A percentile compares a stretch with the other conserved stretches of the same genome.
These are phyloP conservation scores for Baorangia bicolor DNA, from an alignment of 768 basidiomycete species.

Conservation along the genomic window DNA sequence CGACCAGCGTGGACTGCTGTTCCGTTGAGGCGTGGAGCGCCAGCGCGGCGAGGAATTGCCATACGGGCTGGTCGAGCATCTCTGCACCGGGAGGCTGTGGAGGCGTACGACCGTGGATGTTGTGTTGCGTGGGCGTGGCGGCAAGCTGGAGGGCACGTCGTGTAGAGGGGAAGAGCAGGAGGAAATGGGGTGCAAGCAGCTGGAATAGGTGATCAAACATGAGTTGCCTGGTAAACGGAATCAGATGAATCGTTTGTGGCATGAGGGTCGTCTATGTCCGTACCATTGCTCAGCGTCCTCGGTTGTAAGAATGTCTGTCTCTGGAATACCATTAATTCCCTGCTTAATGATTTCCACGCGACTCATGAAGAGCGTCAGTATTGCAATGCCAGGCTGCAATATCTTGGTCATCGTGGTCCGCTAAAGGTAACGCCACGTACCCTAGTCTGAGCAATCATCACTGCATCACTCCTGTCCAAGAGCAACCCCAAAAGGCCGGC, in stretches of 20 bases:
- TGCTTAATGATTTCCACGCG: constrained; percentile 93
- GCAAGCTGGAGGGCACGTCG: constrained; percentile 52
- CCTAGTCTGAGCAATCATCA: constrained; percentile 72
- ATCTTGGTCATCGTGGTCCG: neutral
- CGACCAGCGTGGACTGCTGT: constrained; percentile 88
- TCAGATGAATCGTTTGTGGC: constrained; percentile 4
- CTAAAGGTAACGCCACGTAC: constrained; percentile 43
- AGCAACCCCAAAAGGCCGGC: constrained; percentile 84
- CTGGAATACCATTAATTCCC: constrained; percentile 49
- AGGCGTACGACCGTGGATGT: constrained; percentile 50
- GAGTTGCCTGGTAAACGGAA: constrained; percentile 57
- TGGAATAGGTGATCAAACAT: constrained; percentile 89
- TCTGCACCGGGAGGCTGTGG: constrained; percentile 61
- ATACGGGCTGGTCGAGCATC: constrained; percentile 84
- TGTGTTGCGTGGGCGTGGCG: constrained; percentile 36
- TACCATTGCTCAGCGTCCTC: constrained; percentile 85
- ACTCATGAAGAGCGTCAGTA: constrained; percentile 88
- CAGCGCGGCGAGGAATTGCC: constrained; percentile 89
- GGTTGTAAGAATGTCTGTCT: constrained; percentile 57
- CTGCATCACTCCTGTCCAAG: constrained; percentile 74
- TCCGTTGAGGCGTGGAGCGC: constrained; percentile 81
- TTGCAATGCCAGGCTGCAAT: constrained; percentile 81
- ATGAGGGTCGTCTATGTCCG: neutral
- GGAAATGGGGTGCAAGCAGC: constrained; percentile 71
- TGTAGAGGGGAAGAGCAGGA: constrained; percentile 86